phyloP scores from a whole-genome alignment of 495 filamentous ascomycete genomes.

The Penicillium diatomitis region DNA sequence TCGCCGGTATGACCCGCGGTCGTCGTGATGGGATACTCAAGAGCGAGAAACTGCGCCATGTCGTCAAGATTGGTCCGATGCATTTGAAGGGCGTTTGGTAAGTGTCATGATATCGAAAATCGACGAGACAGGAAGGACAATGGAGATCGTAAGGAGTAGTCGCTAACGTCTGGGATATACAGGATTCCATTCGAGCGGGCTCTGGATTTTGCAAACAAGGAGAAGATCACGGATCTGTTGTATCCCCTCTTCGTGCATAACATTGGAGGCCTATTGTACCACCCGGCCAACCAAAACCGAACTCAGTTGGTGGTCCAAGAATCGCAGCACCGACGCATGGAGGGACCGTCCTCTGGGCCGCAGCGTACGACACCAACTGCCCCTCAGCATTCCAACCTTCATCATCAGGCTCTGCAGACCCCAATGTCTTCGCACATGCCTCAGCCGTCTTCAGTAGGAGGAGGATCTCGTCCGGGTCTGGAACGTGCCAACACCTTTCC shows the following conservation, averaged over 20 bases:
- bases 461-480: slow-evolving; percentile 57
- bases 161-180: background rate
- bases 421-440: slow-evolving; percentile 55
- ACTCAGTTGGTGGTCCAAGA: slow-evolving; percentile 84
- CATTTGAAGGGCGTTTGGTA: slow-evolving; percentile 98
- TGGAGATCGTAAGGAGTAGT: background rate
- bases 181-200: slow-evolving; percentile 98
- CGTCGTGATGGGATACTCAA: slow-evolving; percentile 94
- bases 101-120: slow-evolving; percentile 16
- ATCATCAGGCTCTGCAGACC: slow-evolving; percentile 69
- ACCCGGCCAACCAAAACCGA: slow-evolving; percentile 76
- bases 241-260: slow-evolving; percentile 98
- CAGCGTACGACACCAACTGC: slow-evolving; percentile 39
- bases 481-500: slow-evolving; percentile 87
- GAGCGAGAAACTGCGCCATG: slow-evolving; percentile 92
- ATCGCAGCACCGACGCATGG: slow-evolving; percentile 62
- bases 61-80: slow-evolving; percentile 99
- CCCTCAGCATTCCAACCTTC: slow-evolving; percentile 65
- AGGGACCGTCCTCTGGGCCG: slow-evolving; percentile 22
- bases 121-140: background rate
- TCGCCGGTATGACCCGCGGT: slow-evolving; percentile 95
- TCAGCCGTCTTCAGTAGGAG: slow-evolving; percentile 60
- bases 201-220: slow-evolving; percentile 96
- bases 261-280: slow-evolving; percentile 88
- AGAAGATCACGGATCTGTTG: slow-evolving; percentile 92